Evolutionary conservation across 2,329 filamentous ascomycete genomes (phyloP).

Genomic region (Colletotrichum higginsianum): DNA sequence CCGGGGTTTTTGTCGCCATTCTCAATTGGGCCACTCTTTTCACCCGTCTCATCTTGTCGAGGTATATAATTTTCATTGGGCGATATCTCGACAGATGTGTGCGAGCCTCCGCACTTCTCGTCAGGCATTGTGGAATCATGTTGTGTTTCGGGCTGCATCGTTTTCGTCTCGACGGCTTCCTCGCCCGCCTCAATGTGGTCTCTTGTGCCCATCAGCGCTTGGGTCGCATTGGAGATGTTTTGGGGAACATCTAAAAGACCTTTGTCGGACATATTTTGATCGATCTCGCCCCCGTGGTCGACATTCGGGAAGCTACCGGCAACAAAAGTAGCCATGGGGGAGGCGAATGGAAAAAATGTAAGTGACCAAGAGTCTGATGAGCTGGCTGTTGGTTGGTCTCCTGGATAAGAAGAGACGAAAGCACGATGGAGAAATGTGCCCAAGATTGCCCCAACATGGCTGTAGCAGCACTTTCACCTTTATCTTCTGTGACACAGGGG

Average conservation of each 20-base stretch:
- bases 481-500: too few relatives aligned
- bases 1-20: background rate
- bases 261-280: background rate
- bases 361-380: background rate
- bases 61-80: background rate
- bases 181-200: background rate
- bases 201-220: background rate
- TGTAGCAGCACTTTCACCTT: too few relatives aligned
- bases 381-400: background rate
- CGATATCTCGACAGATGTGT: too few relatives aligned
- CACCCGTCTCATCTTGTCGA: background rate
- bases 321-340: background rate
- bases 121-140: background rate
- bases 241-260: background rate
- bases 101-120: background rate
- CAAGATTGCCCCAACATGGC: too few relatives aligned
- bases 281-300: background rate
- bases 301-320: background rate
- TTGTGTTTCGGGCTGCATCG: background rate
- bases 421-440: too few relatives aligned
- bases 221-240: background rate
- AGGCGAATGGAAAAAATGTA: background rate
- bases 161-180: background rate
- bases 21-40: background rate
- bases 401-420: too few relatives aligned